Conservation (phyloP, 495 filamentous ascomycete species). For the Talaromyces adpressus region DNA sequence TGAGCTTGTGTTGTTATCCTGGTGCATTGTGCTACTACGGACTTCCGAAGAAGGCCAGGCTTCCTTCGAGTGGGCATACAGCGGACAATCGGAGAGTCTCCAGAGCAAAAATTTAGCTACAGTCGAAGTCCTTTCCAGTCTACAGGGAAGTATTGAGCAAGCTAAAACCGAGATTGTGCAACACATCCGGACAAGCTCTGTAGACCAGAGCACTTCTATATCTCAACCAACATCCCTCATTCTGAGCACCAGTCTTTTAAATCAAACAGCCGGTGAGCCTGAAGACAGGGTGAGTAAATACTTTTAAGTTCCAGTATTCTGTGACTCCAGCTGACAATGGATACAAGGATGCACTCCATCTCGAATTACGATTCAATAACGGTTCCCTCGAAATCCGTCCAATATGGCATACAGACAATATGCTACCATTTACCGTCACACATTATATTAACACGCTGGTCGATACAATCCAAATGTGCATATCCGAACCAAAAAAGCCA, state of each 20-base stretch:
- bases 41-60: slow-evolving; percentile 30
- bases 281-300: slow-evolving; percentile 10
- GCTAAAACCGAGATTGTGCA: slow-evolving; percentile 14
- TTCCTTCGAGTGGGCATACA: slow-evolving; percentile 31
- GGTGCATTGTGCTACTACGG: slow-evolving; percentile 34
- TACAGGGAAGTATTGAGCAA: slow-evolving; percentile 19
- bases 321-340: background rate
- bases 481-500: slow-evolving; percentile 14
- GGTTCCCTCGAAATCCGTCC: slow-evolving; percentile 20
- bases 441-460: slow-evolving; percentile 22
- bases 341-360: slow-evolving; percentile 17
- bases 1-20: slow-evolving; percentile 34
- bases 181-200: slow-evolving; percentile 13
- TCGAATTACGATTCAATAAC: slow-evolving; percentile 21
- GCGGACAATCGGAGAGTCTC: background rate
- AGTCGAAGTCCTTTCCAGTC: slow-evolving; percentile 17
- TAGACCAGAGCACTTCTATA: background rate
- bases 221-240: slow-evolving; percentile 16
- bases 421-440: slow-evolving; percentile 26
- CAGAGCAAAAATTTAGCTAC: slow-evolving; percentile 1
- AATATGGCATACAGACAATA: slow-evolving; percentile 20
- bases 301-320: too few species aligned
- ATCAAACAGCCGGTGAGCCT: slow-evolving; percentile 9
- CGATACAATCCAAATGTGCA: slow-evolving; percentile 23
- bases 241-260: slow-evolving; percentile 24